Evolutionary conservation across 192 early-diverging fungal genomes (phyloP).

Genomic region (Backusella westeae): DNA sequence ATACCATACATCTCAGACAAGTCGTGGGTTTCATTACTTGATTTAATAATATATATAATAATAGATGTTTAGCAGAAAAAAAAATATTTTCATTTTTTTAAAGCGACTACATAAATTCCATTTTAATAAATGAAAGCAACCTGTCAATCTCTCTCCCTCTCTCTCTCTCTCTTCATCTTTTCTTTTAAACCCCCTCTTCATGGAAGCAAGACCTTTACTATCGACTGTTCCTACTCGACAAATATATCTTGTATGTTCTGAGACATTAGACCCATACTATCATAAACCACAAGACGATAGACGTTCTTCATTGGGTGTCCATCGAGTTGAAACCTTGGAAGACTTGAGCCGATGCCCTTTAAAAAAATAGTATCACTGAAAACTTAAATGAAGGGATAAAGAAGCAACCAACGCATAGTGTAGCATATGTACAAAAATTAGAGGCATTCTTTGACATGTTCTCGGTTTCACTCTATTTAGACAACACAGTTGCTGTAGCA

Average conservation of each 20-base stretch:
- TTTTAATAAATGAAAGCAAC: too few species aligned
- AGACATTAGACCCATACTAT: background rate
- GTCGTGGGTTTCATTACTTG: too few species aligned
- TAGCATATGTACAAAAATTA: background rate
- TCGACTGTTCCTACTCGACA: background rate
- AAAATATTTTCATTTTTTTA: too few species aligned
- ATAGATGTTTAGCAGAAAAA: too few species aligned
- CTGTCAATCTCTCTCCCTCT: too few species aligned
- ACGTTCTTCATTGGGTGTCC: background rate
- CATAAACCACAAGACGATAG: background rate
- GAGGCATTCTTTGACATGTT: background rate
- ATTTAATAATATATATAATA: too few species aligned
- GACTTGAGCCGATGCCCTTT: background rate
- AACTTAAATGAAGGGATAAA: background rate
- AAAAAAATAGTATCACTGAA: background rate
- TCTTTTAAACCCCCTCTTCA: too few species aligned
- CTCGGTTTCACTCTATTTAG: slow-evolving; percentile 41
- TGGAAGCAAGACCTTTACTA: background rate
- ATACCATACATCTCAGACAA: too few species aligned
- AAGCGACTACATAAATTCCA: too few species aligned
- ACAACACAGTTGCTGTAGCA: slow-evolving; percentile 75
- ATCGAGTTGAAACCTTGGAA: background rate
- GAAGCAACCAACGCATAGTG: background rate
- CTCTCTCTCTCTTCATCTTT: too few species aligned
- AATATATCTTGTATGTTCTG: background rate